These are phyloP conservation scores for Calamus simplicifolius DNA, from an alignment of 176 grass and related monocot species.

Conservation along the genomic window DNA sequence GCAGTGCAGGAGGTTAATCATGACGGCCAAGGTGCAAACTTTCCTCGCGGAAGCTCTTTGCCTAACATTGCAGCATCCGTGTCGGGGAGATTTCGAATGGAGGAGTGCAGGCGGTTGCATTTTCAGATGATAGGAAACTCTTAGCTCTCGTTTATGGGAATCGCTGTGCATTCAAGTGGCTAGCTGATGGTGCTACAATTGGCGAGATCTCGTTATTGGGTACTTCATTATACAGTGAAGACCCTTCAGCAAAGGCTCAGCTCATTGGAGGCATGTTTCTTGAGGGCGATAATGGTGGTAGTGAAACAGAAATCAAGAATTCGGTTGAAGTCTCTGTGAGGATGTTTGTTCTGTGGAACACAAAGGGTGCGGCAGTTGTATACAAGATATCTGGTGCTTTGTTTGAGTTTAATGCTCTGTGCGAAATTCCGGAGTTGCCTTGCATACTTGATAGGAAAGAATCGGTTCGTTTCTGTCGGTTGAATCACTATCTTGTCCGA, in stretches of 20 bases:
- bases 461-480: constrained; percentile 50
- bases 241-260: constrained; percentile 22
- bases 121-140: constrained; percentile 58
- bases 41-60: constrained; percentile 14
- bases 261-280: constrained; percentile 52
- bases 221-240: constrained; percentile 36
- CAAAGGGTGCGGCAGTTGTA: constrained; percentile 42
- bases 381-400: constrained; percentile 42
- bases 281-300: background rate
- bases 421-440: constrained; percentile 41
- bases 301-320: constrained; percentile 17
- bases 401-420: constrained; percentile 45
- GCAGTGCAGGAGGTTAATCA: constrained; percentile 26
- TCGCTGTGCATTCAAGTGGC: constrained; percentile 71
- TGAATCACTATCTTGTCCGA: constrained; percentile 33
- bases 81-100: constrained; percentile 19
- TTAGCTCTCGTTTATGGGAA: constrained; percentile 40
- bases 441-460: constrained; percentile 23
- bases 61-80: constrained; percentile 9
- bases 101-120: constrained; percentile 29
- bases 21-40: constrained; percentile 18
- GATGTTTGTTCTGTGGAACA: constrained; percentile 57
- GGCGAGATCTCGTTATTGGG: constrained; percentile 45
- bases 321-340: constrained; percentile 19
- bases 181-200: constrained; percentile 31